These are phyloP conservation scores for Pulicaria dysenterica DNA, from an alignment of 129 eudicot genomes.

Conservation along the genomic window DNA sequence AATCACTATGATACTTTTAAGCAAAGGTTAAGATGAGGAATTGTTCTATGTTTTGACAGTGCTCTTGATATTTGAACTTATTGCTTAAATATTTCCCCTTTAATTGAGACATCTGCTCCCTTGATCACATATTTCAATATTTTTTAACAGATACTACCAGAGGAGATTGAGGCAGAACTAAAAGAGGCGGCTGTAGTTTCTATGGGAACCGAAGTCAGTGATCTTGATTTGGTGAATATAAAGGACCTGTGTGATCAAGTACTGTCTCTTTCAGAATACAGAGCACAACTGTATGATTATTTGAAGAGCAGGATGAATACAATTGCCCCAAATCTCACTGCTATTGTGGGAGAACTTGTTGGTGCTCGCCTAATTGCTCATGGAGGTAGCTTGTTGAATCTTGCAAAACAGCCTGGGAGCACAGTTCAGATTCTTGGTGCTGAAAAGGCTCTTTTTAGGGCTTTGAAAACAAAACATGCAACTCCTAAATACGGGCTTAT, in stretches of 20 bases:
- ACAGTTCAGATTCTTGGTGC: conserved; percentile 98
- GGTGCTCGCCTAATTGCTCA: conserved; percentile 96
- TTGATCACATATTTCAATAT: too few relatives aligned
- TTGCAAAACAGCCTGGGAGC: conserved; percentile 97
- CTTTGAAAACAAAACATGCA: conserved; percentile 93
- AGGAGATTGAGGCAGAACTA: conserved; percentile 78
- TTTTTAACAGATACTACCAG: conserved; percentile 58
- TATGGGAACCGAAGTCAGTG: conserved; percentile 99
- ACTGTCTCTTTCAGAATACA: conserved; percentile 78
- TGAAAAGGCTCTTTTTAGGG: conserved; percentile 96
- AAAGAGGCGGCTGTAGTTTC: conserved; percentile 86
- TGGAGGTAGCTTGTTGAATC: conserved; percentile 89
- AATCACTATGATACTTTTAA: too few relatives aligned
- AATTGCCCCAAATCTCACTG: conserved; percentile 94
- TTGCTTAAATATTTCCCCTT: not conserved
- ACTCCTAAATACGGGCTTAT: conserved; percentile 97
- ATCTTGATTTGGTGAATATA: conserved; percentile 74
- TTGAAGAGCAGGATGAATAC: conserved; percentile 93
- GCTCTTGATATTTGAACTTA: not conserved
- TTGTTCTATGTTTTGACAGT: too few relatives aligned
- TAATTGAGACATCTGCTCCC: not conserved
- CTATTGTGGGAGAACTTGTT: conserved; percentile 97
- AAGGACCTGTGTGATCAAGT: conserved; percentile 95
- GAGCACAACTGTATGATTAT: conserved; percentile 93
- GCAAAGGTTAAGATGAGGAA: too few relatives aligned